Evolutionary conservation across 176 grass and related monocot species (phyloP).

Genomic region (Zea luxurians): DNA sequence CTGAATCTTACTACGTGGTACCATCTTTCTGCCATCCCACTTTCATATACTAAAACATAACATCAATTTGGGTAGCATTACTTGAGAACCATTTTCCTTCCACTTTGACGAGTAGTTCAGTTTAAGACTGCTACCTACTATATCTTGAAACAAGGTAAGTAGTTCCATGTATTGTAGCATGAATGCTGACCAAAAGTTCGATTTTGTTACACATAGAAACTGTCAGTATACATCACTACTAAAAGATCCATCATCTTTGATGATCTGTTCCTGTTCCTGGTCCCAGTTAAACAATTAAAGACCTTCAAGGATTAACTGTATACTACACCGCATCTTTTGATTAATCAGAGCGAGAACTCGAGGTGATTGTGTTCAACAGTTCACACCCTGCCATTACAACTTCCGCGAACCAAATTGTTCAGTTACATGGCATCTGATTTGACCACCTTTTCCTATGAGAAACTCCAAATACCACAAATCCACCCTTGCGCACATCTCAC

Average conservation of each 20-base stretch:
- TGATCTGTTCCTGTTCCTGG: conserved; percentile 22
- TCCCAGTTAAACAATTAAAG: conserved; percentile 21
- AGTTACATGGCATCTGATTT: neutral
- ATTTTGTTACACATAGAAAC: conserved; percentile 9
- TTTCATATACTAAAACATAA: neutral
- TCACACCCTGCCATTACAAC: neutral
- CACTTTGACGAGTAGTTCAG: neutral
- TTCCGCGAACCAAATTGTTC: conserved; percentile 14
- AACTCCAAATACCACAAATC: conserved; percentile 15
- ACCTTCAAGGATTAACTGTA: conserved; percentile 11
- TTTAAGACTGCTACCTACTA: neutral
- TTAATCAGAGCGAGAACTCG: conserved; percentile 21
- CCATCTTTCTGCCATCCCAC: conserved; percentile 20
- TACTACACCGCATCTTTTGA: conserved; percentile 2
- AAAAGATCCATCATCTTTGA: neutral
- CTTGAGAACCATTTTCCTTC: neutral
- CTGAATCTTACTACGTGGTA: conserved; percentile 32
- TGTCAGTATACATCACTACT: conserved; percentile 12
- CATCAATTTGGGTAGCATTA: conserved; percentile 12
- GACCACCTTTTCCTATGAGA: conserved; percentile 18
- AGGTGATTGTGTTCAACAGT: conserved; percentile 8
- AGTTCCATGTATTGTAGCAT: conserved; percentile 16
- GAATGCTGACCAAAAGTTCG: neutral
- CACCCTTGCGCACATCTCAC: conserved; percentile 13
- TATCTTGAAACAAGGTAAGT: neutral